phyloP scores from a whole-genome alignment of 441 rosid species.

The Eruca vesicaria region DNA sequence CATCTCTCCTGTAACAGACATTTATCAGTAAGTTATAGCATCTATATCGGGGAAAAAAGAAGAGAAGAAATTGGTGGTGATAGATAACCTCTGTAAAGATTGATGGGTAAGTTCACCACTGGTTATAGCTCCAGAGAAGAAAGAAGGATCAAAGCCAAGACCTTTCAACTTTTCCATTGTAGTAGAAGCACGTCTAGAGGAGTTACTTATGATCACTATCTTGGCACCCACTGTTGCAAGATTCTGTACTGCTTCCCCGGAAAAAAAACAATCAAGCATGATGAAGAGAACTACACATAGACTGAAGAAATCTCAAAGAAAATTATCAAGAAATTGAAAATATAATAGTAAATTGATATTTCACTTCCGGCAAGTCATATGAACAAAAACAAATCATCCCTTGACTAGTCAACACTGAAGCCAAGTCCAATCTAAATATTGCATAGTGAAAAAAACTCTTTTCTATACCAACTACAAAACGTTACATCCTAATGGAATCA shows the following conservation, averaged over 20 bases:
- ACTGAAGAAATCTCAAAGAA: background rate
- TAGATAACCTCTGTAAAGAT: slow-evolving; percentile 48
- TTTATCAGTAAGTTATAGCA: slow-evolving; percentile 15
- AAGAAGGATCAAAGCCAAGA: slow-evolving; percentile 88
- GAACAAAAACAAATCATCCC: too few relatives aligned
- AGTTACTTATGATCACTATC: slow-evolving; percentile 85
- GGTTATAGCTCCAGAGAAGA: slow-evolving; percentile 82
- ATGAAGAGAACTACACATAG: background rate
- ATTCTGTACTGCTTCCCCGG: slow-evolving; percentile 62
- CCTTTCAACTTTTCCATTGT: slow-evolving; percentile 73
- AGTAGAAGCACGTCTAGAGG: slow-evolving; percentile 84
- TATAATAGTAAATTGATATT: too few relatives aligned
- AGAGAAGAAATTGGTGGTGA: background rate
- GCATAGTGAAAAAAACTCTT: too few relatives aligned
- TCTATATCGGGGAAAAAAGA: background rate
- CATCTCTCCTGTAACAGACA: slow-evolving; percentile 68
- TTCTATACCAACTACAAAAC: too few relatives aligned
- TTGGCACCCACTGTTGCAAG: slow-evolving; percentile 69
- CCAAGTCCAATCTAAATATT: background rate
- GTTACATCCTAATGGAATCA: background rate
- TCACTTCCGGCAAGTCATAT: too few relatives aligned
- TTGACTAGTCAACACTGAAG: background rate
- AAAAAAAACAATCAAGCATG: slow-evolving; percentile 19
- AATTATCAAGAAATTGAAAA: too few relatives aligned
- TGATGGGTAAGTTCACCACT: slow-evolving; percentile 92